A percentile compares a stretch with the other conserved stretches of the same genome.
Conservation (phyloP, 2,329 filamentous ascomycete species). For the Davidsoniella neocaledoniae region DNA sequence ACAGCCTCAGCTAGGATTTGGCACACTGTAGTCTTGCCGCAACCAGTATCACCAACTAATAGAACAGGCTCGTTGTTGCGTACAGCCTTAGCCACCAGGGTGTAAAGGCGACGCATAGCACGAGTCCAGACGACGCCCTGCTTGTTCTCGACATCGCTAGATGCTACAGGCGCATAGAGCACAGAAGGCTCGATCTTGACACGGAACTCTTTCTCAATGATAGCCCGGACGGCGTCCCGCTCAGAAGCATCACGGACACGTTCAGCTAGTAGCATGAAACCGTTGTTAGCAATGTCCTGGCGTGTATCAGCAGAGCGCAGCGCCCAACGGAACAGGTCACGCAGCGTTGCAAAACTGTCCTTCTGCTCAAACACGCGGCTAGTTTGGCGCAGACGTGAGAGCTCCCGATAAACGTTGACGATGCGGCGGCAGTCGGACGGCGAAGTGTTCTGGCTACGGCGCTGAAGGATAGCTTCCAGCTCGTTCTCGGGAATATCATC, state of each 20-base stretch:
- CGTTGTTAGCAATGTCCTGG: constrained; percentile 77
- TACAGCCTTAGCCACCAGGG: constrained; percentile 74
- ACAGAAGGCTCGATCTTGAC: constrained; percentile 58
- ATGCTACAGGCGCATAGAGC: constrained; percentile 48
- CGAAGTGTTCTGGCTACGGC: constrained; percentile 69
- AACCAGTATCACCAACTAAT: constrained; percentile 90
- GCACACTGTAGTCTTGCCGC: constrained; percentile 92
- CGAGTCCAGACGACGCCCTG: constrained; percentile 80
- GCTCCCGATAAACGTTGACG: constrained; percentile 81
- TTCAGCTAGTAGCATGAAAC: constrained; percentile 91
- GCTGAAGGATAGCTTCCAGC: constrained; percentile 76
- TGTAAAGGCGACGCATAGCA: constrained; percentile 82
- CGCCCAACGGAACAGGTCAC: constrained; percentile 94
- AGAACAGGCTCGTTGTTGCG: constrained; percentile 86
- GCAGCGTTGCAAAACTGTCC: constrained; percentile 86
- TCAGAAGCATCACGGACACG: constrained; percentile 86
- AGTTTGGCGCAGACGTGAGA: constrained; percentile 78
- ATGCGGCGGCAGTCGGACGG: constrained; percentile 85
- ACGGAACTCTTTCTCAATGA: constrained; percentile 84
- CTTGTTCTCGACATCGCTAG: constrained; percentile 29
- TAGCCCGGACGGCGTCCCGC: constrained; percentile 61
- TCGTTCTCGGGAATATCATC: constrained; percentile 96
- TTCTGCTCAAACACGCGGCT: constrained; percentile 91
- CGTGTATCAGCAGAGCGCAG: constrained; percentile 67
- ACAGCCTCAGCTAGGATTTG: constrained; percentile 78